Evolutionary conservation across 352 stramenopile genomes (phyloP), one percentile per base, ranked within the genome.

Genomic region (Globisporangium abappressorium): DNA sequence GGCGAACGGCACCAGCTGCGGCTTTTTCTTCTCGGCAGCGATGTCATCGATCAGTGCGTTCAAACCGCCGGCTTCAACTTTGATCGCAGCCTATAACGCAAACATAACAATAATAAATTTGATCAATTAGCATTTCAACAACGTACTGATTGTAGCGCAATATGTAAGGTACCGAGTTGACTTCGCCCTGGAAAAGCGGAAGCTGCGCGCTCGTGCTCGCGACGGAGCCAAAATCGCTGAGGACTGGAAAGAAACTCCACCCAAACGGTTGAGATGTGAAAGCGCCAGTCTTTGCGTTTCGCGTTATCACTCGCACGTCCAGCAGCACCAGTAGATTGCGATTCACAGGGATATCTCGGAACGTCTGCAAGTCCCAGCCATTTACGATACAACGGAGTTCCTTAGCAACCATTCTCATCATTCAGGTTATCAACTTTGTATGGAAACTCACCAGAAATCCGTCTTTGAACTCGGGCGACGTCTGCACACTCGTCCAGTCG

Each of bases 201-300:
- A 94, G 68, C 46, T 92, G 86, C 30, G 79, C 70, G n/a, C 36
- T 76, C 4, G 79, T 73, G 8, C 66, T 58, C 2, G 74, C 73
- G 22, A 94, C 66, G 6, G 69, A 74, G 0, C 70, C 74, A 8
- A 68, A 70, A 20, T 78, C 64, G 6, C 65, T 70, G 3, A 94
- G 73, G 0, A 92, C 69, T 0, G 81, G 81, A 11, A 91, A 57
- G 15, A 92, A 94, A 5, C 76, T 82, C 86, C 86, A 94, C 0
- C 76, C 86, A 24, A 87, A 77, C 22, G 78, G 73, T 43, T 86
- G 73, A 1, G 79, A 88, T 1, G 64, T 66, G 26, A 82, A 83
- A 1, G 51, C 61, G 5, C 79, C 79, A 5, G 73, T 82, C 65
- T 90, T 91, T 6, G 72, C 60, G 28, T 79, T 78, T 8, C 78